Evolutionary conservation across 257 asterid genomes (phyloP).

Genomic region (Solanum medicagineum): DNA sequence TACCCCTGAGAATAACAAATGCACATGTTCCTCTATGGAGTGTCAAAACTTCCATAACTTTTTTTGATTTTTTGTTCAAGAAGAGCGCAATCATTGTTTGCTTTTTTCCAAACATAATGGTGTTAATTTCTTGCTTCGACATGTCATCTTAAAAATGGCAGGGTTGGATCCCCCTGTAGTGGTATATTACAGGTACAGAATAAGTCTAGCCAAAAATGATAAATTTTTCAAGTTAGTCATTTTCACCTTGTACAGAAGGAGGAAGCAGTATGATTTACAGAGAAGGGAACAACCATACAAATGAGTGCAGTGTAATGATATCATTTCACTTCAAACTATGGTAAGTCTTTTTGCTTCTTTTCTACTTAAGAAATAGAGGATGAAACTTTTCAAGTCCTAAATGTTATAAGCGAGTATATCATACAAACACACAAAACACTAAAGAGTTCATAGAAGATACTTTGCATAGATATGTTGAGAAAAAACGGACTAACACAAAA

Average conservation of each 20-base stretch:
- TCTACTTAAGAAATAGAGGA: not conserved
- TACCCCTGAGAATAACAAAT: not conserved
- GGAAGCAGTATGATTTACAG: not conserved
- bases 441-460: not conserved
- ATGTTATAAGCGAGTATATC: not conserved
- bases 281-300: not conserved
- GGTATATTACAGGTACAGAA: slow-evolving; percentile 2
- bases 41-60: not conserved
- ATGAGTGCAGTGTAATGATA: not conserved
- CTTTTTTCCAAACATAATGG: not conserved
- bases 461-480: no score
- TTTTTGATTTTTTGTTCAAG: not conserved
- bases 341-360: not conserved
- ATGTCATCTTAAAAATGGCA: slow-evolving; percentile 16
- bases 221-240: not conserved
- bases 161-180: slow-evolving; percentile 97
- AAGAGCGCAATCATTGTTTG: not conserved
- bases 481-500: no score
- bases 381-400: not conserved
- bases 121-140: not conserved
- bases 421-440: not conserved
- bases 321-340: not conserved
- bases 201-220: not conserved
- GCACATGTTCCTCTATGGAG: not conserved
- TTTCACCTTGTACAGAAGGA: slow-evolving; percentile 1